Conservation (phyloP, 2,329 filamentous ascomycete species). For the Aaosphaeria arxii region DNA sequence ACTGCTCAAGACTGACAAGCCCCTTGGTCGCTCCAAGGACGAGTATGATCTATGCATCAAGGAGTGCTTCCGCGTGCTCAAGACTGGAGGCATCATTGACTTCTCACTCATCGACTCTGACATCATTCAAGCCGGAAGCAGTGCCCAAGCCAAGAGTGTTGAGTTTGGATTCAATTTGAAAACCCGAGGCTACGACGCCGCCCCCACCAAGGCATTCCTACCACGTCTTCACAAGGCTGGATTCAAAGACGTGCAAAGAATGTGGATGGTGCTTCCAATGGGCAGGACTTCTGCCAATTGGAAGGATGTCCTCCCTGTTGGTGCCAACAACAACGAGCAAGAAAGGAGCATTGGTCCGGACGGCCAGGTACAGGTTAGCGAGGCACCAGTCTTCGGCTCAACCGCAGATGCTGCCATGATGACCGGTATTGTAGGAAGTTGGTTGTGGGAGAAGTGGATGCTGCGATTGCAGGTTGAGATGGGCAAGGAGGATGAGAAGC, state of each 20-base stretch:
- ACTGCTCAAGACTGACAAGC: slow-evolving; percentile 67
- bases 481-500: slow-evolving; percentile 57
- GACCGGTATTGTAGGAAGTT: slow-evolving; percentile 78
- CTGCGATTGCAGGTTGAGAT: slow-evolving; percentile 85
- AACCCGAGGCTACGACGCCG: slow-evolving; percentile 84
- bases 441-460: slow-evolving; percentile 97
- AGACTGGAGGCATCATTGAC: slow-evolving; percentile 89
- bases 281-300: slow-evolving; percentile 49
- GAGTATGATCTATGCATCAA: slow-evolving; percentile 83
- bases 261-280: slow-evolving; percentile 88
- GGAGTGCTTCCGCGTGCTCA: slow-evolving; percentile 88
- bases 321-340: slow-evolving; percentile 21
- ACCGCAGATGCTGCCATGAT: slow-evolving; percentile 71
- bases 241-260: slow-evolving; percentile 76
- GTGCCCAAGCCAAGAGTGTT: slow-evolving; percentile 77
- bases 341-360: slow-evolving; percentile 38
- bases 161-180: slow-evolving; percentile 91
- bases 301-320: slow-evolving; percentile 35
- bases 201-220: slow-evolving; percentile 78
- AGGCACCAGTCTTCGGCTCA: slow-evolving; percentile 29
- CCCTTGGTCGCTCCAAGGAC: slow-evolving; percentile 53
- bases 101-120: slow-evolving; percentile 89
- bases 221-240: slow-evolving; percentile 69
- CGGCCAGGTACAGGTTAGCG: slow-evolving; percentile 27
- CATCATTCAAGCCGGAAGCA: slow-evolving; percentile 77